Evolutionary conservation across 306 rosid species (phyloP).

Genomic region (Quillaja saponaria): DNA sequence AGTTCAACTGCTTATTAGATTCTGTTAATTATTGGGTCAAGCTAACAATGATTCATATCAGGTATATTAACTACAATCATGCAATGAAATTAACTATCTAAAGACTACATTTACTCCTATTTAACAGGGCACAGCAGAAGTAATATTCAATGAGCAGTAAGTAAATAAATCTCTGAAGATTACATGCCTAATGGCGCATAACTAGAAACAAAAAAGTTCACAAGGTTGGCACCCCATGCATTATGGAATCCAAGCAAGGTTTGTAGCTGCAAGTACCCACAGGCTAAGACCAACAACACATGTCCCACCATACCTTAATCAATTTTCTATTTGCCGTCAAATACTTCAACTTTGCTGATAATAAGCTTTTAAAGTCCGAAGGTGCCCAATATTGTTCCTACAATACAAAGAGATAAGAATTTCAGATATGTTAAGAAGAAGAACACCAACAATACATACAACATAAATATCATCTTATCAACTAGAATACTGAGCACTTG

Average conservation of each 20-base stretch:
- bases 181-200: no score
- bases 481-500: slow-evolving; percentile 9
- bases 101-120: no score
- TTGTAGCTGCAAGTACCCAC: slow-evolving; percentile 12
- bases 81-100: no score
- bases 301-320: slow-evolving; percentile 60
- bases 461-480: slow-evolving; percentile 9
- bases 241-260: slow-evolving; percentile 7
- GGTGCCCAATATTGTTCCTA: slow-evolving; percentile 93
- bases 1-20: no score
- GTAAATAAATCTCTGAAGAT: no score
- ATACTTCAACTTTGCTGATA: slow-evolving; percentile 72
- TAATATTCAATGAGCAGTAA: no score
- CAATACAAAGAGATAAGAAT: slow-evolving; percentile 27
- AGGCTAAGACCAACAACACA: not conserved
- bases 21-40: no score
- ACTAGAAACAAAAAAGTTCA: not conserved
- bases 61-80: no score
- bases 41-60: no score
- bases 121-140: no score
- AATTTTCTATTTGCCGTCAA: slow-evolving; percentile 76
- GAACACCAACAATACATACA: slow-evolving; percentile 7
- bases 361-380: slow-evolving; percentile 72
- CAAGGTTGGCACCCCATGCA: not conserved
- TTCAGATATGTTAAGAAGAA: slow-evolving; percentile 26